phyloP scores from a whole-genome alignment of 345 rosid genomes.

The Physaria fendleri region DNA sequence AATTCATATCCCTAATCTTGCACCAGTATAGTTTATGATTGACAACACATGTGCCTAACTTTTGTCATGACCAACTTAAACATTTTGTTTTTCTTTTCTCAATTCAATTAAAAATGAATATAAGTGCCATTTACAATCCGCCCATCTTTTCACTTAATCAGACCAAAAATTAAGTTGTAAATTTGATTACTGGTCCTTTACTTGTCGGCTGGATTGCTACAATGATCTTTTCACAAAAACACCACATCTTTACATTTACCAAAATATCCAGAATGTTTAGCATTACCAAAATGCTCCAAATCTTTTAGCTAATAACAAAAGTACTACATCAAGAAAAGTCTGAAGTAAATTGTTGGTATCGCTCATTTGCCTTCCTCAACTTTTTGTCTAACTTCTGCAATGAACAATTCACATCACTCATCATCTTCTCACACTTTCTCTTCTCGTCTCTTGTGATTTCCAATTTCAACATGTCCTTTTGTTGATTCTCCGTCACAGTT shows the following conservation, averaged over 20 bases:
- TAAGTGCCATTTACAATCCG: background rate
- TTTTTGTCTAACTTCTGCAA: constrained; percentile 1
- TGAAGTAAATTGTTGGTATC: too few species aligned
- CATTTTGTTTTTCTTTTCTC: background rate
- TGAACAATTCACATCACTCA: background rate
- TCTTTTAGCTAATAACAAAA: too few species aligned
- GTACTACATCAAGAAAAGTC: too few species aligned
- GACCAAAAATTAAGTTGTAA: background rate
- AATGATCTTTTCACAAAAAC: too few species aligned
- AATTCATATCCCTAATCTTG: background rate
- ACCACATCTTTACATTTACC: too few species aligned
- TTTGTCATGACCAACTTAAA: background rate
- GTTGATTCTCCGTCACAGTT: background rate
- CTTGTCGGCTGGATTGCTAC: background rate
- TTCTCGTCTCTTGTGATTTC: constrained; percentile 11
- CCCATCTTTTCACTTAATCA: background rate
- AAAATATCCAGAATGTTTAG: too few species aligned
- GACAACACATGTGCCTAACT: constrained; percentile 5
- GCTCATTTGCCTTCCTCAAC: background rate
- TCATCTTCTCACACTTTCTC: background rate
- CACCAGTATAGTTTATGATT: background rate
- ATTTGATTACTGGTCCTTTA: background rate
- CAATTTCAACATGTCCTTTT: background rate
- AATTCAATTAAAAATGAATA: background rate
- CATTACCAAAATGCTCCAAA: too few species aligned